A percentile compares a stretch with the other conserved stretches of the same genome.
Conservation (phyloP, 257 asterid species). For the Capsicum rhomboideum region DNA sequence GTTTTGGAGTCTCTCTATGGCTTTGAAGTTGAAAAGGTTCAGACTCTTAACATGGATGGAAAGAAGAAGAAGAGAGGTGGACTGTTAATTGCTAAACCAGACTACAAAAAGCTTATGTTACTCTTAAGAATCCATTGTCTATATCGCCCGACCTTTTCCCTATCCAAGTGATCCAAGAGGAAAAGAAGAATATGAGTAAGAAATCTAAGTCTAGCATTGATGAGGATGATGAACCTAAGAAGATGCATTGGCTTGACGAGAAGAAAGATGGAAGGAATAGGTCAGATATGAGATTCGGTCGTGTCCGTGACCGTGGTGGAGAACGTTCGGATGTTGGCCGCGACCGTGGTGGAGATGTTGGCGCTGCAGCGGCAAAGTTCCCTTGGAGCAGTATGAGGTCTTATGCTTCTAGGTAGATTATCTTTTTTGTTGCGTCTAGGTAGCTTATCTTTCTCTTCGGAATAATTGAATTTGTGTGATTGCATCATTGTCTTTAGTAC, state of each 20-base stretch:
- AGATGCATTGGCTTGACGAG: slow-evolving; percentile 86
- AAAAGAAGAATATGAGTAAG: slow-evolving; percentile 36
- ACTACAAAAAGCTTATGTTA: slow-evolving; percentile 87
- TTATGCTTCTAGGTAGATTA: slow-evolving; percentile 28
- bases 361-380: slow-evolving; percentile 39
- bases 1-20: slow-evolving; percentile 89
- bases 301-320: not conserved
- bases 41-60: slow-evolving; percentile 89
- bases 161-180: slow-evolving; percentile 58
- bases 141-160: slow-evolving; percentile 70
- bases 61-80: slow-evolving; percentile 94
- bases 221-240: slow-evolving; percentile 68
- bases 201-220: slow-evolving; percentile 63
- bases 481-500: not conserved
- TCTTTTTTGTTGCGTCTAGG: not conserved
- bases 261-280: slow-evolving; percentile 28
- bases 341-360: slow-evolving; percentile 1
- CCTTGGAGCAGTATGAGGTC: slow-evolving; percentile 87
- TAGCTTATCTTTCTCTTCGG: not conserved
- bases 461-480: not conserved
- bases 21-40: slow-evolving; percentile 82
- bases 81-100: slow-evolving; percentile 53
- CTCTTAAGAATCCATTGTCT: slow-evolving; percentile 62
- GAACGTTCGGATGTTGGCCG: not conserved
- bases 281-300: slow-evolving; percentile 14